Evolutionary conservation across 2,329 filamentous ascomycete species (phyloP).

Genomic region (Elsinoe ampelina): DNA sequence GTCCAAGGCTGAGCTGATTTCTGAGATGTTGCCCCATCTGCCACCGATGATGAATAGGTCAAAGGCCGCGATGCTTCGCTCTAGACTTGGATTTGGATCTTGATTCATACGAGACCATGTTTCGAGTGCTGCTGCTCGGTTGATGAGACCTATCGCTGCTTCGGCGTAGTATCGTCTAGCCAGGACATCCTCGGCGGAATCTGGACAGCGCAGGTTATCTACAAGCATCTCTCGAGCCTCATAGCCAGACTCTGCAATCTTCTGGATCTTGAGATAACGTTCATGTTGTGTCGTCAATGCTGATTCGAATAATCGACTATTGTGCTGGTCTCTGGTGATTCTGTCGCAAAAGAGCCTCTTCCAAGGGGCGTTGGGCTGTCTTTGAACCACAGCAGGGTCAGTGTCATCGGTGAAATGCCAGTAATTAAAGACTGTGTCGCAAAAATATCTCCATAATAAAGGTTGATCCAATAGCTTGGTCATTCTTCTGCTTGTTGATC

Average conservation of each 20-base stretch:
- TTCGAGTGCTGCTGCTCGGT: constrained; percentile 67
- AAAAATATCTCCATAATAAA: constrained; percentile 72
- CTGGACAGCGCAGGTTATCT: constrained; percentile 51
- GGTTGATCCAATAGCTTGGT: constrained; percentile 58
- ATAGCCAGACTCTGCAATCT: constrained; percentile 61
- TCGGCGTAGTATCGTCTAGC: constrained; percentile 70
- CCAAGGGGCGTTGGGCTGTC: constrained; percentile 47
- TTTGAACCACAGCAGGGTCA: constrained; percentile 40
- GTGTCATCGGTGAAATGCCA: constrained; percentile 65
- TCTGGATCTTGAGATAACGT: constrained; percentile 59
- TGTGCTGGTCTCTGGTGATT: constrained; percentile 27
- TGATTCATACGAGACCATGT: constrained; percentile 58
- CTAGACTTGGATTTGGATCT: constrained; percentile 51
- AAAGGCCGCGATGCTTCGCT: constrained; percentile 69
- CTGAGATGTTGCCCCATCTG: constrained; percentile 57
- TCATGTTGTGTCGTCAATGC: constrained; percentile 63
- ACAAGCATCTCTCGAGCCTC: constrained; percentile 82
- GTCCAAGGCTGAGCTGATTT: constrained; percentile 54
- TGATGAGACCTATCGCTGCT: constrained; percentile 66
- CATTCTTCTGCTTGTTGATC: constrained; percentile 56
- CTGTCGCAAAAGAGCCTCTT: constrained; percentile 42
- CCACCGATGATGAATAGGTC: constrained; percentile 79
- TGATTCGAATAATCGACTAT: constrained; percentile 44
- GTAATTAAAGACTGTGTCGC: constrained; percentile 56
- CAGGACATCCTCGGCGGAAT: constrained; percentile 61